A percentile compares a stretch with the other conserved stretches of the same genome.
Evolutionary conservation across 257 asterid species (phyloP).

Genomic region (Fraxinus anomala): DNA sequence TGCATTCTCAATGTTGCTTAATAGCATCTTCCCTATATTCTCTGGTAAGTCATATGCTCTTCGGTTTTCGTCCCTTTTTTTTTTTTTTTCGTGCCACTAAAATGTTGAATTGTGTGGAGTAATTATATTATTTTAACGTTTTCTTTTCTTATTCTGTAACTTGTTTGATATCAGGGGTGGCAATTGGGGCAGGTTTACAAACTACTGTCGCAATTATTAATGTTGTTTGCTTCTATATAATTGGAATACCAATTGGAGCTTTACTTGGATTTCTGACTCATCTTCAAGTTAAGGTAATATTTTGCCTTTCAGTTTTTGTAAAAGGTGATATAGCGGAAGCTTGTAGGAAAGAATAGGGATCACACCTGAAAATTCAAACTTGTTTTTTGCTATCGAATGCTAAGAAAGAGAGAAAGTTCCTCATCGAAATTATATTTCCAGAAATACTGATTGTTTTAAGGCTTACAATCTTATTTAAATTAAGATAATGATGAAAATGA

Average conservation of each 20-base stretch:
- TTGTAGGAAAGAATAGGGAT: no score
- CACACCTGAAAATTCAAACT: no score
- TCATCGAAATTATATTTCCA: no score
- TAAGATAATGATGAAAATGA: no score
- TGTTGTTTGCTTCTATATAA: conserved; percentile 45
- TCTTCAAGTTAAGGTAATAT: conserved; percentile 41
- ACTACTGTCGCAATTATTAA: conserved; percentile 48
- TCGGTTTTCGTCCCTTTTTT: background rate
- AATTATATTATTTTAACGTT: no score
- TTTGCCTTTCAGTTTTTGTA: background rate
- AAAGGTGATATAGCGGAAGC: background rate
- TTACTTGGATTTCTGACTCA: conserved; percentile 48
- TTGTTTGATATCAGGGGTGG: conserved; percentile 42
- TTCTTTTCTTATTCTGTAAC: no score
- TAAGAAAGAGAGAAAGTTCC: no score
- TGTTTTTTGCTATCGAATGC: no score
- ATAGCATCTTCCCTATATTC: conserved; percentile 56
- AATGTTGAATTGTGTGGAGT: no score
- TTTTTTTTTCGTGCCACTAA: background rate
- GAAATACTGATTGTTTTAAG: no score
- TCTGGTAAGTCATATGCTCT: conserved; percentile 38
- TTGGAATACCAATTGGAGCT: conserved; percentile 59
- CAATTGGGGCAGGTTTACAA: conserved; percentile 57
- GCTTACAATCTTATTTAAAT: no score
- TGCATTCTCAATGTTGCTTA: conserved; percentile 51